Conservation (phyloP, 768 basidiomycete species). For the Tulasnella sp. region DNA sequence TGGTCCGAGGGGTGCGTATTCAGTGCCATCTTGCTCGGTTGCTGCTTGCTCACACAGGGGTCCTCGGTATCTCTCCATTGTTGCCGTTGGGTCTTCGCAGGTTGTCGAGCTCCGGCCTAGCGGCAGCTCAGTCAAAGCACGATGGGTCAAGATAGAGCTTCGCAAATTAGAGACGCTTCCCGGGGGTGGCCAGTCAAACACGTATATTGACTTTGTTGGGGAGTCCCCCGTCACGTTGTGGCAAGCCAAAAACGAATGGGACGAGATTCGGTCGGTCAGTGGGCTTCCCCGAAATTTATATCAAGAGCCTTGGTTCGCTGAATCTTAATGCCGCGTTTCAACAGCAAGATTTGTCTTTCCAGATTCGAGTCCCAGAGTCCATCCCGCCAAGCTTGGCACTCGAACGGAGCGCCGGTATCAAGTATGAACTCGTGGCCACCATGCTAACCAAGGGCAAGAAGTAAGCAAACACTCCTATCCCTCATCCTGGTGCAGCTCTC, state of each 20-base stretch:
- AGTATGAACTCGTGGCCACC: conserved; percentile 85
- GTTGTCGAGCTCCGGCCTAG: conserved; percentile 81
- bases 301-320: conserved; percentile 20
- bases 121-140: conserved; percentile 71
- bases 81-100: conserved; percentile 39
- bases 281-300: background rate
- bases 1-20: conserved; percentile 70
- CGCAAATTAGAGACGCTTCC: conserved; percentile 84
- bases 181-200: conserved; percentile 61
- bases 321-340: background rate
- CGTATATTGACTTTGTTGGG: conserved; percentile 76
- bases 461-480: conserved; percentile 38
- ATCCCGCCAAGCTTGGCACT: conserved; percentile 82
- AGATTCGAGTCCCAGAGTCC: conserved; percentile 86
- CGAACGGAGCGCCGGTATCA: conserved; percentile 75
- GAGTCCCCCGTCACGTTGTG: conserved; percentile 79
- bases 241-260: conserved; percentile 74
- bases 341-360: conserved; percentile 85
- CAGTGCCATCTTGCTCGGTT: conserved; percentile 18
- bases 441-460: conserved; percentile 83
- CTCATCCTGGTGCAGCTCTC: conserved; percentile 15
- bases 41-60: conserved; percentile 27
- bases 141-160: conserved; percentile 88
- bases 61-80: background rate
- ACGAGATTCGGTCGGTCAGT: conserved; percentile 59